Evolutionary conservation across 129 eudicot species (phyloP), one percentile per base, ranked within the genome.

Genomic region (Cynara cardunculus): DNA sequence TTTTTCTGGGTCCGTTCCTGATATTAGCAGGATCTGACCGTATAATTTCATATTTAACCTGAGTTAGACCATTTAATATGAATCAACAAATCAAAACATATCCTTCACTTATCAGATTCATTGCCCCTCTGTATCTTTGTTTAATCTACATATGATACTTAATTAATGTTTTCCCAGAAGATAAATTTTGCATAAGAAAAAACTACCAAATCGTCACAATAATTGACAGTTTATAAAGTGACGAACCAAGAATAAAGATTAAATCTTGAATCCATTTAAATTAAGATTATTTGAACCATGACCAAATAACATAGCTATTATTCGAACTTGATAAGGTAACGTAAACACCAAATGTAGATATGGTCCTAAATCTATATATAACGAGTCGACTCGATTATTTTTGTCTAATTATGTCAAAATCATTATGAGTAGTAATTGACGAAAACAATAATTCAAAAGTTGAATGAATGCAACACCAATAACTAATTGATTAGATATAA

Each of bases 401-500:
- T 46, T 25, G 32, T 69, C 61, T 4, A 32, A 69, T 8, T 75
- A 18, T 46, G 77, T 82, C 79, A 73, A 73, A 49, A 82, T 9
- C 59, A 62, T 27, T 65, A 62, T 44, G 74, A 73, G 32, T 16
- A 76, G 14, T 49, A 71, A 56, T 71, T 19, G 41, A 56, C 18
- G 31, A 82, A 75, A 25, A 25, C 73, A 70, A 83, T 77, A 71
- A 83, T 77, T 76, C 56, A 71, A 83, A 28, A 9, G 78, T 44
- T 72, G 28, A 71, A 78, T 78, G 61, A 71, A 78, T 83, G 79
- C 59, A 22, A 72, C 79, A 77, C 61, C 82, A 83, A 77, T 83
- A 83, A 83, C 82, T 44, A 71, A 62, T 26, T 83, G 86, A 83
- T 83, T 83, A 3, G 82, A 77, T 77, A 77, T 73, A 28, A 77